Evolutionary conservation across 345 rosid genomes (phyloP).

Genomic region (Ricinus communis): DNA sequence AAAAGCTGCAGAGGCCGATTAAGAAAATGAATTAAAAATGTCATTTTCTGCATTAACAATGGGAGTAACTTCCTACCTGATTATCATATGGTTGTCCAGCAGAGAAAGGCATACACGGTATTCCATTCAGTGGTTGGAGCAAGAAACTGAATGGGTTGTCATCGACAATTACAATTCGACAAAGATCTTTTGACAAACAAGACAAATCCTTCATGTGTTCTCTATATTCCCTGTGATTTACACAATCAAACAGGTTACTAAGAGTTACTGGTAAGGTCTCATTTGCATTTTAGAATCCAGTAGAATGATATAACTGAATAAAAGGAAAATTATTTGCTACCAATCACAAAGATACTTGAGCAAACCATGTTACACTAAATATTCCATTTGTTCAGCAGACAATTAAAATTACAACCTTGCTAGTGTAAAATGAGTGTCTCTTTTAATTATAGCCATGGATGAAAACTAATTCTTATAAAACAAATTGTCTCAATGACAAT

Average conservation of each 20-base stretch:
- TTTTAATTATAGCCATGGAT: too few species aligned
- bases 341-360: neutral
- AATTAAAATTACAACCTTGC: neutral
- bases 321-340: neutral
- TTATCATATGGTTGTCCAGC: constrained; percentile 74
- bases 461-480: too few species aligned
- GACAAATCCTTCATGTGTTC: constrained; percentile 92
- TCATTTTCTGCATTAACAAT: neutral
- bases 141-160: constrained; percentile 97
- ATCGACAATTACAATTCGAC: constrained; percentile 83
- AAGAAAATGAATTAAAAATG: neutral
- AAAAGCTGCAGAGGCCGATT: constrained; percentile 17
- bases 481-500: too few species aligned
- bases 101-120: constrained; percentile 56
- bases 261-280: neutral
- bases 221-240: constrained; percentile 56
- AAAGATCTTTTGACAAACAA: constrained; percentile 20
- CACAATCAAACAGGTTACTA: neutral
- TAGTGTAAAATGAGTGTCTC: neutral
- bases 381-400: neutral
- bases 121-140: constrained; percentile 55
- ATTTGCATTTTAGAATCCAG: neutral
- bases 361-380: neutral
- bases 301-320: too few species aligned
- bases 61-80: constrained; percentile 47